Percentiles rank a stretch among this genome's conserved stretches.
Evolutionary conservation across 2,329 filamentous ascomycete species (phyloP).

Genomic region (Pyricularia sp.): DNA sequence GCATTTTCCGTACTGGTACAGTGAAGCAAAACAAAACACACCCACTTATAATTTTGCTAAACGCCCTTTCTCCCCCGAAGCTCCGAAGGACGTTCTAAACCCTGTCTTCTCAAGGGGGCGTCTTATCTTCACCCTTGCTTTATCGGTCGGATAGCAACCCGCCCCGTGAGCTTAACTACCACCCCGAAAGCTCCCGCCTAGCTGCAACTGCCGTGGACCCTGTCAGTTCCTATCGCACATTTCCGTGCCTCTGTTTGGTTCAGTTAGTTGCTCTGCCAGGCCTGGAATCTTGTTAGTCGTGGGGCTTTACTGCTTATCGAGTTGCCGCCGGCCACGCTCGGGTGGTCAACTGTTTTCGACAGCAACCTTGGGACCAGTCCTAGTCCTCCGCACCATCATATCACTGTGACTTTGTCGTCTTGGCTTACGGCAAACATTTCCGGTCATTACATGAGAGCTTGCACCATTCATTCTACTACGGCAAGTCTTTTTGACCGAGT

Average conservation of each 20-base stretch:
- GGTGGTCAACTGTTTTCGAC: not conserved
- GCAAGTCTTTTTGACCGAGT: not conserved
- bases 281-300: not conserved
- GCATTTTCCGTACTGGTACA: no score
- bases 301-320: constrained; percentile 2
- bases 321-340: not conserved
- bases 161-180: not conserved
- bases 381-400: not conserved
- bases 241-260: constrained; percentile 4
- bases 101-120: not conserved
- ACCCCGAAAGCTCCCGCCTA: not conserved
- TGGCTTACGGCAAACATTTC: not conserved
- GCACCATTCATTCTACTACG: not conserved
- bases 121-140: not conserved
- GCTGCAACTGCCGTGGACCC: constrained; percentile 5
- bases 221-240: constrained; percentile 2
- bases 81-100: not conserved
- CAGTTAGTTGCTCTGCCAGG: not conserved
- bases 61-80: not conserved
- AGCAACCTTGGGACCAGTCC: not conserved
- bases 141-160: not conserved
- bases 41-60: not conserved
- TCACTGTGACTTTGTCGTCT: not conserved
- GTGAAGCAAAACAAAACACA: not conserved
- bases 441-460: not conserved